Evolutionary conservation across 2,329 filamentous ascomycete species (phyloP).

Genomic region (Trichoderma hamatum): DNA sequence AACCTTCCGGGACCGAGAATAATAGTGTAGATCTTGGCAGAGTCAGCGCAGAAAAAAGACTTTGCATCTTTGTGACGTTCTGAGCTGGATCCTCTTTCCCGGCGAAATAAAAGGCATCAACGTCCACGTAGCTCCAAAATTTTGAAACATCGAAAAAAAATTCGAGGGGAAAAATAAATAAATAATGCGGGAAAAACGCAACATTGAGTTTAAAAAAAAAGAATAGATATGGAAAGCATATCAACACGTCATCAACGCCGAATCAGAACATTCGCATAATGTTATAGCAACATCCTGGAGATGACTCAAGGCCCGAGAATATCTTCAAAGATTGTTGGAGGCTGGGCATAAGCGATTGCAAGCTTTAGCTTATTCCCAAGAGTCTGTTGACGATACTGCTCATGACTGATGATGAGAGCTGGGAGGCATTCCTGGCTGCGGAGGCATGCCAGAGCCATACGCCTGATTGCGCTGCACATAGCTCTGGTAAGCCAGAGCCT

Average conservation of each 20-base stretch:
- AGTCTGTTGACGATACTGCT: conserved; percentile 32
- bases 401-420: conserved; percentile 81
- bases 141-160: conserved; percentile 1
- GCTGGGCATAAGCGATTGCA: conserved; percentile 59
- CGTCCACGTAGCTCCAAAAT: conserved; percentile 6
- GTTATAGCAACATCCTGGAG: conserved; percentile 39
- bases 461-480: conserved; percentile 73
- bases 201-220: conserved; percentile 29
- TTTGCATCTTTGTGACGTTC: not conserved
- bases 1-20: not conserved
- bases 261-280: conserved; percentile 47
- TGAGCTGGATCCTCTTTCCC: not conserved
- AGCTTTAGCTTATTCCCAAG: conserved; percentile 28
- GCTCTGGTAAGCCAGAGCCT: conserved; percentile 80
- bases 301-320: conserved; percentile 35
- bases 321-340: conserved; percentile 55
- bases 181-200: conserved; percentile 28
- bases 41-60: not conserved
- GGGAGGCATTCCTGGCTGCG: conserved; percentile 76
- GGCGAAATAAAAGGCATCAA: not conserved
- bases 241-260: conserved; percentile 48
- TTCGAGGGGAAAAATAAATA: conserved; percentile 21
- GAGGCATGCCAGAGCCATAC: conserved; percentile 77
- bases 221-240: conserved; percentile 38
- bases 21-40: not conserved